phyloP scores from a whole-genome alignment of 306 rosid genomes.

The Rosa multiflora region DNA sequence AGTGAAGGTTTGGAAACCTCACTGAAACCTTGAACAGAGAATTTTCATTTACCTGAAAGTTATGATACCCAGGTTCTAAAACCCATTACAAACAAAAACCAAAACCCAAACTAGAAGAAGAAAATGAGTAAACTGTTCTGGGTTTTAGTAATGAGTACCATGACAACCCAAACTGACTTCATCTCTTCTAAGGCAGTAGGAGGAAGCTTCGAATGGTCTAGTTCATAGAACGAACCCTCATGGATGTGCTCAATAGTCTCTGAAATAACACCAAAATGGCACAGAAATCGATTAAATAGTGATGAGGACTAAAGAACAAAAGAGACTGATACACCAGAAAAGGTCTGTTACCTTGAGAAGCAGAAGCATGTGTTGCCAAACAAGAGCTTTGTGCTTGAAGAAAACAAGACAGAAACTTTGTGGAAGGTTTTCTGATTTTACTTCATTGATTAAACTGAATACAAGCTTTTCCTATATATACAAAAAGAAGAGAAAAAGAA shows the following conservation, averaged over 20 bases:
- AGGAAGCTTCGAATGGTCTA: constrained; percentile 64
- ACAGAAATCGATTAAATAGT: neutral
- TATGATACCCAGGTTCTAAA: neutral
- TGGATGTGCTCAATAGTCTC: constrained; percentile 43
- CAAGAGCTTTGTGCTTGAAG: constrained; percentile 27
- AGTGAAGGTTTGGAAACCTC: constrained; percentile 64
- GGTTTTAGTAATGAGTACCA: constrained; percentile 40
- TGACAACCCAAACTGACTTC: constrained; percentile 52
- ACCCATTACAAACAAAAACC: neutral
- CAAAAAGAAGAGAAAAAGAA: too few relatives aligned
- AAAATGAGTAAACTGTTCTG: neutral
- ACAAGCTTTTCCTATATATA: too few relatives aligned
- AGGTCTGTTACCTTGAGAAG: constrained; percentile 8
- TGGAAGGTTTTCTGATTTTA: neutral
- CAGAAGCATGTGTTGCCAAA: constrained; percentile 49
- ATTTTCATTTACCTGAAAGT: constrained; percentile 56
- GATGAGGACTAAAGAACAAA: neutral
- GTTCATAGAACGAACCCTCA: constrained; percentile 64
- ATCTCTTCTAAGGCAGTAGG: constrained; percentile 50
- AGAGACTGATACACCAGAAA: neutral
- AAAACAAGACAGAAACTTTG: neutral
- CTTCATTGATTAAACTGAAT: too few relatives aligned
- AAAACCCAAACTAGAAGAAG: constrained; percentile 2
- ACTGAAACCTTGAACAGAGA: constrained; percentile 41
- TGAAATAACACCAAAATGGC: constrained; percentile 22